Conservation (phyloP, 495 filamentous ascomycete genomes). For the Penicillium verhagenii region DNA sequence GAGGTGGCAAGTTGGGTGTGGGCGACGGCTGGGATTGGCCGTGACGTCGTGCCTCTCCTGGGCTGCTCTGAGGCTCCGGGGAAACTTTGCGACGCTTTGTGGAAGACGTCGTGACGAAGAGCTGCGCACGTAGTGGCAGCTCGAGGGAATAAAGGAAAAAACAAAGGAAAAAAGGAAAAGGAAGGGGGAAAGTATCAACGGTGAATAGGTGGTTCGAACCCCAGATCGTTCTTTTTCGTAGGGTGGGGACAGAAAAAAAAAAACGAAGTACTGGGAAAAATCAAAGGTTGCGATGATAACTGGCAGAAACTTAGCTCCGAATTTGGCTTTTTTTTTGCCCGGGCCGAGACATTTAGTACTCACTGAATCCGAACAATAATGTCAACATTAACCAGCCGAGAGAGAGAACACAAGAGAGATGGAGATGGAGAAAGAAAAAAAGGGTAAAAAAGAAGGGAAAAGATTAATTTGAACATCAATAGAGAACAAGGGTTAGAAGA, state of each 20-base stretch:
- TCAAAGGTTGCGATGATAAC: neutral
- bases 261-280: neutral
- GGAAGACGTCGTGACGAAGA: constrained; percentile 84
- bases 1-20: constrained; percentile 23
- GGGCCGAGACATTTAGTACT: neutral
- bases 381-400: neutral
- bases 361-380: neutral
- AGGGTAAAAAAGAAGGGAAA: too few species aligned
- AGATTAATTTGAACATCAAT: too few species aligned
- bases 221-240: neutral
- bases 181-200: neutral
- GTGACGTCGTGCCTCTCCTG: constrained; percentile 42
- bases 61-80: constrained; percentile 48
- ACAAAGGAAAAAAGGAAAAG: neutral
- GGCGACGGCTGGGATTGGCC: constrained; percentile 33
- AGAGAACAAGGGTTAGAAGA: too few species aligned
- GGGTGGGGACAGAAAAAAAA: neutral
- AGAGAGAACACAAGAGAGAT: neutral
- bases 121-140: constrained; percentile 61
- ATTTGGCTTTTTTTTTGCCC: neutral
- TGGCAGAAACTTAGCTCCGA: constrained; percentile 1
- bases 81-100: constrained; percentile 85
- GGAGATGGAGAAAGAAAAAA: neutral
- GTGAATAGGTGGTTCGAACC: neutral
- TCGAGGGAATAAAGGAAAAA: constrained; percentile 23